phyloP scores from a whole-genome alignment of 129 eudicot species.

The Cynara cardunculus region DNA sequence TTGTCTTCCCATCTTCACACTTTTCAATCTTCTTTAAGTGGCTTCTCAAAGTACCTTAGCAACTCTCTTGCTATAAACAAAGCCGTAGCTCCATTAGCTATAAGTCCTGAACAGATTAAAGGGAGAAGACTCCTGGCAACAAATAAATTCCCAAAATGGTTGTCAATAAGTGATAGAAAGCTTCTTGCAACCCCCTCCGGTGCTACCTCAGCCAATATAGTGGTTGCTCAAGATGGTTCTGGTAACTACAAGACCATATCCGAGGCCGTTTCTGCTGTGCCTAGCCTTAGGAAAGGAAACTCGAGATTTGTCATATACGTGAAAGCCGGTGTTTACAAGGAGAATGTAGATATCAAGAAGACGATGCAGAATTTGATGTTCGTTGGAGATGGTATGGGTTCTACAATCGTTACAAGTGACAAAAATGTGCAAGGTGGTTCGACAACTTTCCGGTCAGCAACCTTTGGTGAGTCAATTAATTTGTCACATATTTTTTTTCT shows the following conservation, averaged over 20 bases:
- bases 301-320: constrained; percentile 50
- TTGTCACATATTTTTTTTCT: not conserved
- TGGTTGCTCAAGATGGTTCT: constrained; percentile 68
- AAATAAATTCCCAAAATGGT: constrained; percentile 35
- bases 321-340: constrained; percentile 55
- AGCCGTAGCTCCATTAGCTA: constrained; percentile 29
- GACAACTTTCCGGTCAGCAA: constrained; percentile 61
- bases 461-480: constrained; percentile 45
- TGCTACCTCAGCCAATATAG: constrained; percentile 30
- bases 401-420: constrained; percentile 40
- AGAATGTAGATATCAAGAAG: constrained; percentile 42
- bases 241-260: constrained; percentile 55
- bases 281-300: constrained; percentile 23
- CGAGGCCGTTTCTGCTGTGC: constrained; percentile 46
- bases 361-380: constrained; percentile 46
- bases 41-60: constrained; percentile 35
- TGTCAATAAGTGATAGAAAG: constrained; percentile 33
- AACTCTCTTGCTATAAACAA: constrained; percentile 58
- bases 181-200: constrained; percentile 42
- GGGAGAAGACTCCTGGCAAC: constrained; percentile 36
- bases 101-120: constrained; percentile 25
- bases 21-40: constrained; percentile 22
- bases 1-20: constrained; percentile 31
- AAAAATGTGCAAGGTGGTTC: constrained; percentile 43
- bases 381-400: constrained; percentile 56